Conservation (phyloP, 805 yeast genomes). For the Barnettozyma salicaria region DNA sequence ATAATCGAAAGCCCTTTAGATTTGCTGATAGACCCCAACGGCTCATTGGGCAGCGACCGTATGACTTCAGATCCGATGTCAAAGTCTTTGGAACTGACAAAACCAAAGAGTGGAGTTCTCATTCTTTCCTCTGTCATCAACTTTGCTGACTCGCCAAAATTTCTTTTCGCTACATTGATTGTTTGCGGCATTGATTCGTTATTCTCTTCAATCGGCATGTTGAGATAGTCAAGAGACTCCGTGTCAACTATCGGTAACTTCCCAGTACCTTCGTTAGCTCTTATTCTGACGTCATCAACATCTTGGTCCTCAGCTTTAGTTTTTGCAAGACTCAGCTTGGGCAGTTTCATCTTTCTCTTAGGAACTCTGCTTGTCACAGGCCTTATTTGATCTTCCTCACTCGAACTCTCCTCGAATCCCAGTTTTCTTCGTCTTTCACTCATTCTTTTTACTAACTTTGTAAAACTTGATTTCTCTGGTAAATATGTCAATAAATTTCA, state of each 20-base stretch:
- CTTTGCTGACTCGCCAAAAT: not conserved
- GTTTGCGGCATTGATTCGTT: constrained; percentile 10
- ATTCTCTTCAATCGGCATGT: constrained; percentile 21
- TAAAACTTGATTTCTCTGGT: not conserved
- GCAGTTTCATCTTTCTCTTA: constrained; percentile 11
- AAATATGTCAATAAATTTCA: not conserved
- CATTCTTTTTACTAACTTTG: no score
- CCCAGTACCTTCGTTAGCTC: not conserved
- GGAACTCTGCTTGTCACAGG: not conserved
- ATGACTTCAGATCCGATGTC: not conserved
- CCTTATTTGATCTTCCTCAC: not conserved
- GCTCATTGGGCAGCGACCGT: constrained; percentile 6
- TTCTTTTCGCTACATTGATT: not conserved
- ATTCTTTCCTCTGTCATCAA: constrained; percentile 9
- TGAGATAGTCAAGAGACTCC: constrained; percentile 25
- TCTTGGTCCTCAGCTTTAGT: constrained; percentile 3
- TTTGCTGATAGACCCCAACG: constrained; percentile 12
- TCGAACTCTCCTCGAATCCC: constrained; percentile 20
- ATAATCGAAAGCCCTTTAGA: constrained; percentile 46
- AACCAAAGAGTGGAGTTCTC: constrained; percentile 21
- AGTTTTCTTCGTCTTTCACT: constrained; percentile 12
- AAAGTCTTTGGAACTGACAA: constrained; percentile 4
- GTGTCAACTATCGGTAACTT: not conserved
- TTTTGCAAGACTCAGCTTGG: constrained; percentile 9
- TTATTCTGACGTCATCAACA: constrained; percentile 9